Percentiles rank a stretch among this genome's conserved stretches.
These are phyloP conservation scores for Gentiana straminea DNA, from an alignment of 257 asterid genomes.

Conservation along the genomic window DNA sequence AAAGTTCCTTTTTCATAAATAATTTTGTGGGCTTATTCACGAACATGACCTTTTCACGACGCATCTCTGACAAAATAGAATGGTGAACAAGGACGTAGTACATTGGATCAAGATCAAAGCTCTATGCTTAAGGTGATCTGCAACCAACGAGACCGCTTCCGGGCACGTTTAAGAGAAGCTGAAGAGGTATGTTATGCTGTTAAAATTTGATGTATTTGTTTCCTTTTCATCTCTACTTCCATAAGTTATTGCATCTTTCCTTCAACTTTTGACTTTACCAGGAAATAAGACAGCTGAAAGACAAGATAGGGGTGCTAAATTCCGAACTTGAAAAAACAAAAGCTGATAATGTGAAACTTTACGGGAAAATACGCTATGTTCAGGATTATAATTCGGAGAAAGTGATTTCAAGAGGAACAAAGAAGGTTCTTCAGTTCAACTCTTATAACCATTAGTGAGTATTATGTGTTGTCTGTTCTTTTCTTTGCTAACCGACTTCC, in stretches of 20 bases:
- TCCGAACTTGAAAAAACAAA: slow-evolving; percentile 88
- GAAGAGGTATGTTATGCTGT: slow-evolving; percentile 58
- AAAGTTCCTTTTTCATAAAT: background rate
- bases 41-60: slow-evolving; percentile 2
- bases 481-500: slow-evolving; percentile 12
- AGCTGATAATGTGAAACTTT: slow-evolving; percentile 95
- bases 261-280: slow-evolving; percentile 18
- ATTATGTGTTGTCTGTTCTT: slow-evolving; percentile 7
- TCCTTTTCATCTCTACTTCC: background rate
- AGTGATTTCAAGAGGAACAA: slow-evolving; percentile 93
- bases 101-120: slow-evolving; percentile 78
- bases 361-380: slow-evolving; percentile 92
- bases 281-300: slow-evolving; percentile 93
- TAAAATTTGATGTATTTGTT: background rate
- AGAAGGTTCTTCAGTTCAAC: slow-evolving; percentile 54
- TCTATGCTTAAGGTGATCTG: slow-evolving; percentile 99
- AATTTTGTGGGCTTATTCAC: background rate
- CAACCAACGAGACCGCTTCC: slow-evolving; percentile 95
- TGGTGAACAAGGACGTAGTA: slow-evolving; percentile 58
- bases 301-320: slow-evolving; percentile 70
- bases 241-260: slow-evolving; percentile 7
- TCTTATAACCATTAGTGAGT: slow-evolving; percentile 9
- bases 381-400: slow-evolving; percentile 98
- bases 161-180: slow-evolving; percentile 91
- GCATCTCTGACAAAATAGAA: slow-evolving; percentile 31